These are phyloP conservation scores for Leccinum rimulosum DNA, from an alignment of 768 basidiomycete genomes.

Conservation along the genomic window DNA sequence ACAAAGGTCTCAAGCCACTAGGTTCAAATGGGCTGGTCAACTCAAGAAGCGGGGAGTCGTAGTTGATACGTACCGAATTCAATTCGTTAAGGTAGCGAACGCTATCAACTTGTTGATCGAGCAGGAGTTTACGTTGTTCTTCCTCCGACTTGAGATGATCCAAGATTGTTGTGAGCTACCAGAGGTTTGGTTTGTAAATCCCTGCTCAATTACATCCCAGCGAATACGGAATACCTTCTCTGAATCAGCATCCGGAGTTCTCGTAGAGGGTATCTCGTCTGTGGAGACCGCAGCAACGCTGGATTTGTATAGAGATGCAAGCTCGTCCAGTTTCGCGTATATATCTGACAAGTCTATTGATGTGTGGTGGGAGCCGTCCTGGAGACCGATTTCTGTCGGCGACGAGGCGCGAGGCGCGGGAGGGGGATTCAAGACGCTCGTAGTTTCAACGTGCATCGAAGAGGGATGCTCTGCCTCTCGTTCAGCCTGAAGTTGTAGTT, in stretches of 20 bases:
- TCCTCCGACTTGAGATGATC: conserved; percentile 47
- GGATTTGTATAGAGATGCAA: conserved; percentile 27
- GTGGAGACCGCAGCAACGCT: background rate
- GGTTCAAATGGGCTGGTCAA: background rate
- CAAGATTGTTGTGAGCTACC: conserved; percentile 45
- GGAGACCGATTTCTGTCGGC: background rate
- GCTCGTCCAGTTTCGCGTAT: conserved; percentile 37
- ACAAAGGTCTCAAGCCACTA: conserved; percentile 87
- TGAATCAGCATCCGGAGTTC: conserved; percentile 4
- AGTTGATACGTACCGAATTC: conserved; percentile 50
- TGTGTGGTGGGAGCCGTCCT: background rate
- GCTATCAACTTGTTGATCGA: conserved; percentile 70
- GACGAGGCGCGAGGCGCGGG: background rate
- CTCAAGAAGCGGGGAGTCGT: background rate
- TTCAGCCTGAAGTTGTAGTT: conserved; percentile 15
- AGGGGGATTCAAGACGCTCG: conserved; percentile 18
- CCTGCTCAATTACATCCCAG: background rate
- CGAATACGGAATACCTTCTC: conserved; percentile 19
- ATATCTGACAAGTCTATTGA: conserved; percentile 29
- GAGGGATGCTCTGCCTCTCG: conserved; percentile 7
- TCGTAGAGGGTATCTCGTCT: background rate
- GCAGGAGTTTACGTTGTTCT: conserved; percentile 45
- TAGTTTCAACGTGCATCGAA: background rate
- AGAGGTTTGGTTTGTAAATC: background rate
- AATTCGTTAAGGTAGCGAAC: conserved; percentile 78